Evolutionary conservation across 352 stramenopile species (phyloP), one percentile per base, ranked within the genome.

Genomic region (Salisapilia sapeloensis): DNA sequence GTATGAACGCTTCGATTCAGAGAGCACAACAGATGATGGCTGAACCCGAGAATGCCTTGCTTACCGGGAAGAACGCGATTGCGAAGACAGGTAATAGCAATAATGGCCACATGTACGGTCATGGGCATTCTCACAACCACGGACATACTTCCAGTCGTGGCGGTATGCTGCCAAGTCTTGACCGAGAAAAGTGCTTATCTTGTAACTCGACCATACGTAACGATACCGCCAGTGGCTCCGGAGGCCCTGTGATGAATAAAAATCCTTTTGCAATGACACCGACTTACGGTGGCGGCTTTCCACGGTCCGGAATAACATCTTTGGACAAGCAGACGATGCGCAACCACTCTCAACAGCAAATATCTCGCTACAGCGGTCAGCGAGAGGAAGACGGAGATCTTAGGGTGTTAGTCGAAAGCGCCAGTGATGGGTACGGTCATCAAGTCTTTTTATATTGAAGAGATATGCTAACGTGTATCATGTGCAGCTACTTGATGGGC

Each of bases 1-100:
- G 64, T 35, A 85, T 85, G 69, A 82, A 77, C 34, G 65, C 65
- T n/a, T 85, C 69, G 6, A 70, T 85, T 8, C 42, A 72, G 13
- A 60, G 78, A 17, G 69, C 69, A 6, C 66, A 85, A 28, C 62
- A 57, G 23, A 56, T 52, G 10, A 45, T 78, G 26, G 60, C 56
- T 18, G 71, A 81, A 18, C 56, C 69, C 0, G 72, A 89, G 9
- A 72, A 53, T 6, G 72, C 72, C 13, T 72, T 79, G 28, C 60
- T 89, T 26, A 84, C 66, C 5, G 58, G 69, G 13, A 89, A 89
- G 24, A 62, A 77, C 39, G 48, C 56, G 0, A 21, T 56, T n/a
- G n/a, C n/a, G n/a, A n/a, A n/a, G n/a, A n/a, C n/a, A 13, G 10
- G 10, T 12, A 12, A 28, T 28, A 13, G 10, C 24, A 28, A 28